Evolutionary conservation across 2,329 filamentous ascomycete genomes (phyloP), one percentile per base, ranked within the genome.

Genomic region (Xylaria sp.): DNA sequence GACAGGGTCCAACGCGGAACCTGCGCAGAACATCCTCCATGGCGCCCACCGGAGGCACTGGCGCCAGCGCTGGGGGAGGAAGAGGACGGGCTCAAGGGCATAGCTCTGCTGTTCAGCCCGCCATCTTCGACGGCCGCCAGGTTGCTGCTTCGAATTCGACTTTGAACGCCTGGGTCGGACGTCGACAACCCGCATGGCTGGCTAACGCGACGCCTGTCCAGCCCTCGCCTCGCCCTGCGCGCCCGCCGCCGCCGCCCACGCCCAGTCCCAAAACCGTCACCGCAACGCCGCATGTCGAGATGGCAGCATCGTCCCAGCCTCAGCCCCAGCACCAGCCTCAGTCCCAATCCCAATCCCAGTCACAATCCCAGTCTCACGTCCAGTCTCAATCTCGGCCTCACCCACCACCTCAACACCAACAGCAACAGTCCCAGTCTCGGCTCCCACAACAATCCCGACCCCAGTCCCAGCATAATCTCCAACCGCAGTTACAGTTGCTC

Each of bases 61-160:
- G 34, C 53, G 50, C 67, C 53, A 56, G 58, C 60, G 9, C 42
- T 36, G 64, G 61, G 24, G 60, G 54, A 21, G 62, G 47, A 17
- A 57, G 45, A n/a, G 62, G 47, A 11, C 36, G 48, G 24, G 57
- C 57, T 11, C 51, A 48, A 53, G 63, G 54, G 4, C 61, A 48
- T 8, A 55, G 45, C 34, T 57, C 55, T 42, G 6, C 67, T 34
- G 1, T 32, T 11, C 14, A 56, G 11, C 2, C 54, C 42, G 17
- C 48, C 21, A 32, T 58, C 11, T 53, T 69, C 42, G 56, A 69
- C 39, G 71, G 71, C 19, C 61, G 65, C 19, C 74, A 80, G 68
- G 76, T 83, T 66, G 78, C 79, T 30, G 77, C 77, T 27, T 80
- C 80, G 4, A 84, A 84, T 72, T 78, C 79, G 54, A 83, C 82